phyloP scores from a whole-genome alignment of 2,329 filamentous ascomycete species.

The Colletotrichum graminicola region DNA sequence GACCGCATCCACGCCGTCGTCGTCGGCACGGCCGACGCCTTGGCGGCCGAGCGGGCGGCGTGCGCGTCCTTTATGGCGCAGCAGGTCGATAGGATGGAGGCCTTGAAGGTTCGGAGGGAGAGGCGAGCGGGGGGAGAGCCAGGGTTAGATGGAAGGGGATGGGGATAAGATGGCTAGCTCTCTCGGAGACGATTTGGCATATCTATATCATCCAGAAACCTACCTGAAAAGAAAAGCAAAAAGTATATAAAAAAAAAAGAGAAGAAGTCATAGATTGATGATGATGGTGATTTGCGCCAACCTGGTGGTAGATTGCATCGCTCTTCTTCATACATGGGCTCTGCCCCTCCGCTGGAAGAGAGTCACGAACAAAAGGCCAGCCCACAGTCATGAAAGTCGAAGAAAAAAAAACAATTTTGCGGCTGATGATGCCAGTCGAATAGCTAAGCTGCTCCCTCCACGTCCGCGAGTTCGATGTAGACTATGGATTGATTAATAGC shows the following conservation, averaged over 20 bases:
- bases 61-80: not conserved
- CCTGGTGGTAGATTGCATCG: not conserved
- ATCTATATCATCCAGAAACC: too few relatives aligned
- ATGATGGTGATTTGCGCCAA: not conserved
- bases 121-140: too few relatives aligned
- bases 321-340: not conserved
- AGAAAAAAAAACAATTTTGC: not conserved
- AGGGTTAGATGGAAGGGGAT: not conserved
- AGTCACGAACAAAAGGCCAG: too few relatives aligned
- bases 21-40: not conserved
- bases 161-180: too few relatives aligned
- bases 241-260: too few relatives aligned
- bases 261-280: too few relatives aligned
- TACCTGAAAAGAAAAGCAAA: too few relatives aligned
- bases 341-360: not conserved
- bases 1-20: not conserved
- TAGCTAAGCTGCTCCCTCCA: not conserved
- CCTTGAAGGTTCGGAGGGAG: not conserved
- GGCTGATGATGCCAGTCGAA: not conserved
- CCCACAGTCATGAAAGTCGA: not conserved
- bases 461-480: not conserved
- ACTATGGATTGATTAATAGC: not conserved
- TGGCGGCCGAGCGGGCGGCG: not conserved
- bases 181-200: not conserved
- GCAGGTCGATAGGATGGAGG: not conserved